Evolutionary conservation across 768 basidiomycete species (phyloP).

Genomic region (Pleurotus platypus): DNA sequence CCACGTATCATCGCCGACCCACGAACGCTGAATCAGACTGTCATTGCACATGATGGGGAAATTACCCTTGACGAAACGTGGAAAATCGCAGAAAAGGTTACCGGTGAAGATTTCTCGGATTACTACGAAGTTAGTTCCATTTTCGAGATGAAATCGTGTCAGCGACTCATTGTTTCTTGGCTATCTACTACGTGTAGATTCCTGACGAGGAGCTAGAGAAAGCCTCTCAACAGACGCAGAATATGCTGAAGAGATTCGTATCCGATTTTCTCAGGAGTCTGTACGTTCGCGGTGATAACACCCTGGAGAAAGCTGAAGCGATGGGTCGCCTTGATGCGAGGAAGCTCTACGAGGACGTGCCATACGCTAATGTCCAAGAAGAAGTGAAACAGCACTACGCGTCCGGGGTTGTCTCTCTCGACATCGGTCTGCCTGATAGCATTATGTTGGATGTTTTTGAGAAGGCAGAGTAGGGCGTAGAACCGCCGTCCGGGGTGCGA

Average conservation of each 20-base stretch:
- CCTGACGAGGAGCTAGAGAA: neutral
- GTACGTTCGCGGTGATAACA: neutral
- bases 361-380: neutral
- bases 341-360: neutral
- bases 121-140: neutral
- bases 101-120: neutral
- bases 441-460: too few relatives aligned
- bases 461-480: too few relatives aligned
- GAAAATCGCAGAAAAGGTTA: neutral
- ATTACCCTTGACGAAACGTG: neutral
- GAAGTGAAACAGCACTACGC: neutral
- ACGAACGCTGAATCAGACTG: neutral
- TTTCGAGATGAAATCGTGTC: neutral
- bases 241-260: neutral
- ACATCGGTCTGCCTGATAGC: too few relatives aligned
- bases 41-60: neutral
- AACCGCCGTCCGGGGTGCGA: too few relatives aligned
- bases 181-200: neutral
- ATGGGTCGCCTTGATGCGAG: neutral
- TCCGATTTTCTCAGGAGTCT: neutral
- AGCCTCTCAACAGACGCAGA: neutral
- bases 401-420: neutral
- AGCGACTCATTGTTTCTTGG: neutral
- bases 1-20: neutral
- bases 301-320: neutral